These are phyloP conservation scores for Cairneyella variabilis DNA, from an alignment of 495 filamentous ascomycete species.

Conservation along the genomic window DNA sequence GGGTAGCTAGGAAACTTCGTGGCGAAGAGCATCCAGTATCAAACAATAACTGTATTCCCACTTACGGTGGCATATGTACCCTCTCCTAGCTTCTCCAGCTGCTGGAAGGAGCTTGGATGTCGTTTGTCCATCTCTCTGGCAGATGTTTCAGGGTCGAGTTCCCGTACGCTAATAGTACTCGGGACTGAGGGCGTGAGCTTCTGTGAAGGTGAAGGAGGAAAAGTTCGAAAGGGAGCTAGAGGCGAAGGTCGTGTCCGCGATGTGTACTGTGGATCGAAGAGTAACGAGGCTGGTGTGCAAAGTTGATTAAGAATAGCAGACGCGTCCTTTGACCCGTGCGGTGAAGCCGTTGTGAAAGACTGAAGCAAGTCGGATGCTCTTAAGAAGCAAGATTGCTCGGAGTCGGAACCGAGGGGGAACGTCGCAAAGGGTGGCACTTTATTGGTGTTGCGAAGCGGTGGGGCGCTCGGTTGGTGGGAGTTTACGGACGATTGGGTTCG, in stretches of 20 bases:
- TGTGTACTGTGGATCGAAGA: slow-evolving; percentile 40
- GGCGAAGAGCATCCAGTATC: no score
- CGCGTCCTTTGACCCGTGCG: slow-evolving; percentile 26
- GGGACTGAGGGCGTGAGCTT: slow-evolving; percentile 14
- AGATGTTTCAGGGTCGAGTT: slow-evolving; percentile 16
- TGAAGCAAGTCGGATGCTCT: no score
- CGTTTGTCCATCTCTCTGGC: slow-evolving; percentile 46
- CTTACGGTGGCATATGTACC: slow-evolving; percentile 97
- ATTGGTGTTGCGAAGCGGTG: no score
- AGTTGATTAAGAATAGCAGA: slow-evolving; percentile 22
- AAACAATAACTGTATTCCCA: slow-evolving; percentile 23
- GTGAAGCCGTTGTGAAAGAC: slow-evolving; percentile 26
- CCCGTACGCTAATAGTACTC: slow-evolving; percentile 27
- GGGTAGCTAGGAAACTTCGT: no score
- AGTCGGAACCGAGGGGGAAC: no score
- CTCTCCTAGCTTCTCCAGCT: slow-evolving; percentile 98
- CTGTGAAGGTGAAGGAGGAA: slow-evolving; percentile 20
- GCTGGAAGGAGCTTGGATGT: slow-evolving; percentile 94
- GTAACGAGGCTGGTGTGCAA: slow-evolving; percentile 36
- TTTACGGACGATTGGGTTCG: no score
- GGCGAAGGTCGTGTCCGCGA: slow-evolving; percentile 25
- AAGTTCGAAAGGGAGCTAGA: slow-evolving; percentile 19
- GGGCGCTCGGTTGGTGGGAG: no score
- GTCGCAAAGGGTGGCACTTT: no score
- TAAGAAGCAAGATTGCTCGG: no score